A percentile compares a stretch with the other conserved stretches of the same genome.
Conservation (phyloP, 306 rosid species). For the Corylus americana region DNA sequence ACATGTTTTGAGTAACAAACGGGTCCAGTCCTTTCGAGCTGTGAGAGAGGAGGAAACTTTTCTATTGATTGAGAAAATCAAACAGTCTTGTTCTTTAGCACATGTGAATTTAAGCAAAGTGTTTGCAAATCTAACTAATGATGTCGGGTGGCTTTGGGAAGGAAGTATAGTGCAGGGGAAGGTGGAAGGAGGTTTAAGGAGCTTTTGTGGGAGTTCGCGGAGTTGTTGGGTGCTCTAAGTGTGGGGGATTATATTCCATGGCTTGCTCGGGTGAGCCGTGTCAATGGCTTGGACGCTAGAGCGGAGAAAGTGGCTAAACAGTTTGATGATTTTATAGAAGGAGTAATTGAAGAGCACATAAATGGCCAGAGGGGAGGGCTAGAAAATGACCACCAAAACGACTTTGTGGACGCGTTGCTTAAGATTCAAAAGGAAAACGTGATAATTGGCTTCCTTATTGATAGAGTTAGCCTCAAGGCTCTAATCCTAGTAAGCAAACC, state of each 20-base stretch:
- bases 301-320: conserved; percentile 38
- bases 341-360: conserved; percentile 47
- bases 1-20: conserved; percentile 31
- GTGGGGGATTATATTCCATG: conserved; percentile 55
- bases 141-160: conserved; percentile 53
- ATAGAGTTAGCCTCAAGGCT: conserved; percentile 42
- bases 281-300: conserved; percentile 40
- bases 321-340: conserved; percentile 44
- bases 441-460: conserved; percentile 41
- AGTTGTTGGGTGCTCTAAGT: conserved; percentile 36
- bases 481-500: conserved; percentile 38
- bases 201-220: conserved; percentile 31
- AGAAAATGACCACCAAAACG: conserved; percentile 21
- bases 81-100: neutral
- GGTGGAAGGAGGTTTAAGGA: conserved; percentile 26
- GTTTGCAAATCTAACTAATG: conserved; percentile 25
- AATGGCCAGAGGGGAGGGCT: neutral
- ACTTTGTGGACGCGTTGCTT: neutral
- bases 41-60: conserved; percentile 36
- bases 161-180: conserved; percentile 38
- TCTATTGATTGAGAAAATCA: conserved; percentile 27
- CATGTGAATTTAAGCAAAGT: conserved; percentile 42
- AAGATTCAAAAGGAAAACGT: neutral
- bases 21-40: conserved; percentile 16
- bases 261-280: conserved; percentile 43